Evolutionary conservation across 2,329 filamentous ascomycete genomes (phyloP).

Genomic region (Beauveria sp.): DNA sequence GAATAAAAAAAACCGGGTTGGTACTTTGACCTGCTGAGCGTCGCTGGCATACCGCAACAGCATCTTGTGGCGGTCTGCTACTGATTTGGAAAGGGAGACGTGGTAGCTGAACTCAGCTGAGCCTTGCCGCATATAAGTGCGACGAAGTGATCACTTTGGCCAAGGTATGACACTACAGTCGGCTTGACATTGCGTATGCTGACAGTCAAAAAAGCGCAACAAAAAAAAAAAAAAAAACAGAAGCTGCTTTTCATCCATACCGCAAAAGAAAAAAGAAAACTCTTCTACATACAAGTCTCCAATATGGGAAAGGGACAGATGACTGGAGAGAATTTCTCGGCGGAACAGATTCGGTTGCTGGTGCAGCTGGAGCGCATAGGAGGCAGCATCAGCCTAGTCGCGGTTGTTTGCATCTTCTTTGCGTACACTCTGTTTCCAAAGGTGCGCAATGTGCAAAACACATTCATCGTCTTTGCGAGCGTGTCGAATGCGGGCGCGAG

Average conservation of each 20-base stretch:
- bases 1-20: neutral
- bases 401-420: constrained; percentile 43
- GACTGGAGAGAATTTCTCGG: constrained; percentile 22
- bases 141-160: neutral
- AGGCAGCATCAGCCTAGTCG: constrained; percentile 43
- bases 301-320: constrained; percentile 4
- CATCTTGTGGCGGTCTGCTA: neutral
- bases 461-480: constrained; percentile 54
- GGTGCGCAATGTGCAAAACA: constrained; percentile 51
- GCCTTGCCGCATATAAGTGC: constrained; percentile 2
- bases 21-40: too few species aligned
- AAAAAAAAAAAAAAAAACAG: too few species aligned
- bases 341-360: constrained; percentile 32
- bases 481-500: constrained; percentile 52
- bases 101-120: neutral
- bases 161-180: neutral
- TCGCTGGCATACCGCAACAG: neutral
- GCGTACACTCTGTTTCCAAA: constrained; percentile 43
- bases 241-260: neutral
- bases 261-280: neutral
- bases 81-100: neutral
- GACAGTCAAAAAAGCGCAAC: neutral
- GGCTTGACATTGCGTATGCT: neutral
- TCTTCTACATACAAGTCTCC: neutral
- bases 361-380: constrained; percentile 45